A percentile compares a stretch with the other conserved stretches of the same genome.
phyloP scores from a whole-genome alignment of 2,329 filamentous ascomycete genomes.

The Drechslera avenae region DNA sequence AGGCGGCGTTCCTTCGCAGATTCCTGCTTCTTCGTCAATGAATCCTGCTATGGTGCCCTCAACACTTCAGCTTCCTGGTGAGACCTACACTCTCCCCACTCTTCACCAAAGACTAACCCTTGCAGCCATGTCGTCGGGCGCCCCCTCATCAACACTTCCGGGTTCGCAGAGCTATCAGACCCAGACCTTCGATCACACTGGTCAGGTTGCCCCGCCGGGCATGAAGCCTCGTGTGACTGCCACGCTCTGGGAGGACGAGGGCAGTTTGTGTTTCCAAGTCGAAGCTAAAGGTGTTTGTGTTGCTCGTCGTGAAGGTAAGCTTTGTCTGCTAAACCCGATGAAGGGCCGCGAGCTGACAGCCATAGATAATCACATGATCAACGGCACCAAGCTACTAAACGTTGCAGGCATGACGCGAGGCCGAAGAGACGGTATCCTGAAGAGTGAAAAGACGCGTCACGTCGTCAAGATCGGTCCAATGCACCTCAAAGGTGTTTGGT shows the following conservation, averaged over 20 bases:
- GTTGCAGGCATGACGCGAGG: slow-evolving; percentile 98
- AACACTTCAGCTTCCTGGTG: slow-evolving; percentile 67
- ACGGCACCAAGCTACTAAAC: slow-evolving; percentile 94
- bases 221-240: slow-evolving; percentile 97
- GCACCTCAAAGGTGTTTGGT: slow-evolving; percentile 81
- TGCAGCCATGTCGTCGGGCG: slow-evolving; percentile 43
- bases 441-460: slow-evolving; percentile 95
- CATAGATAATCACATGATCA: slow-evolving; percentile 97
- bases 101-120: slow-evolving; percentile 10
- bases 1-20: slow-evolving; percentile 76
- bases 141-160: slow-evolving; percentile 33
- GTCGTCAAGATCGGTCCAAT: slow-evolving; percentile 99
- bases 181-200: slow-evolving; percentile 79
- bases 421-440: slow-evolving; percentile 91
- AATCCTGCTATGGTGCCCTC: slow-evolving; percentile 68
- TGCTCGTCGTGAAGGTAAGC: slow-evolving; percentile 81
- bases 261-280: slow-evolving; percentile 95
- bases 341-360: neutral
- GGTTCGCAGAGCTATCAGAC: slow-evolving; percentile 45
- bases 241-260: slow-evolving; percentile 97
- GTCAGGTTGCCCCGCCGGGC: slow-evolving; percentile 86
- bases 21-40: slow-evolving; percentile 74
- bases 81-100: slow-evolving; percentile 23
- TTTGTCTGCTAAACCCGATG: too few species aligned
- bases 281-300: slow-evolving; percentile 96